phyloP scores from a whole-genome alignment of 1,284 basidiomycete species.

The Ustilago vetiveriae region DNA sequence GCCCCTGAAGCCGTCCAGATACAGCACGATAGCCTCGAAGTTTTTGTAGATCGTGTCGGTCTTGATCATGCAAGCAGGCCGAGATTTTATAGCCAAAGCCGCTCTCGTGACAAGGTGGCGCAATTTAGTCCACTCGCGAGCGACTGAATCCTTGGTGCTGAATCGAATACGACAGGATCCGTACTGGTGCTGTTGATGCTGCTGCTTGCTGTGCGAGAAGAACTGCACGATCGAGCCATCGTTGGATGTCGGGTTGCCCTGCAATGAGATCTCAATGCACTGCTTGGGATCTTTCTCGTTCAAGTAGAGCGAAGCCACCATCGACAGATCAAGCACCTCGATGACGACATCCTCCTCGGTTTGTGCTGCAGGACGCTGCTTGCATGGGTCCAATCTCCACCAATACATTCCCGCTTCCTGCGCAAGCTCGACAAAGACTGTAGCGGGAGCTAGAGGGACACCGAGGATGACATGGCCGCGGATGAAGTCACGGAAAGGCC shows the following conservation, averaged over 20 bases:
- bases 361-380: neutral
- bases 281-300: slow-evolving; percentile 32
- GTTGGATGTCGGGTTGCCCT: slow-evolving; percentile 21
- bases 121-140: slow-evolving; percentile 27
- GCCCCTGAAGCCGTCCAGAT: slow-evolving; percentile 41
- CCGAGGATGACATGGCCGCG: slow-evolving; percentile 47
- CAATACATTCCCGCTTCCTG: slow-evolving; percentile 45
- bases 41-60: slow-evolving; percentile 35
- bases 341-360: slow-evolving; percentile 31
- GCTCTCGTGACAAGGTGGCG: slow-evolving; percentile 28
- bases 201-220: slow-evolving; percentile 37
- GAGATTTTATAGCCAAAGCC: slow-evolving; percentile 8
- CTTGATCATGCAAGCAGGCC: slow-evolving; percentile 19
- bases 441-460: slow-evolving; percentile 35
- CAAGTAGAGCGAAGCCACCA: slow-evolving; percentile 43
- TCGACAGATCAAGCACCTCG: slow-evolving; percentile 40
- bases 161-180: slow-evolving; percentile 37
- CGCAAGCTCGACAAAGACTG: slow-evolving; percentile 48
- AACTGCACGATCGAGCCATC: slow-evolving; percentile 43
- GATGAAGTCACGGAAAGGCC: slow-evolving; percentile 43
- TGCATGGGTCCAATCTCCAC: slow-evolving; percentile 22
- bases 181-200: slow-evolving; percentile 44
- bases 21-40: slow-evolving; percentile 49
- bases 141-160: neutral
- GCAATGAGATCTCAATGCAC: slow-evolving; percentile 32